phyloP scores from a whole-genome alignment of 2,329 filamentous ascomycete species.

The Aspergillus aculeatinus region DNA sequence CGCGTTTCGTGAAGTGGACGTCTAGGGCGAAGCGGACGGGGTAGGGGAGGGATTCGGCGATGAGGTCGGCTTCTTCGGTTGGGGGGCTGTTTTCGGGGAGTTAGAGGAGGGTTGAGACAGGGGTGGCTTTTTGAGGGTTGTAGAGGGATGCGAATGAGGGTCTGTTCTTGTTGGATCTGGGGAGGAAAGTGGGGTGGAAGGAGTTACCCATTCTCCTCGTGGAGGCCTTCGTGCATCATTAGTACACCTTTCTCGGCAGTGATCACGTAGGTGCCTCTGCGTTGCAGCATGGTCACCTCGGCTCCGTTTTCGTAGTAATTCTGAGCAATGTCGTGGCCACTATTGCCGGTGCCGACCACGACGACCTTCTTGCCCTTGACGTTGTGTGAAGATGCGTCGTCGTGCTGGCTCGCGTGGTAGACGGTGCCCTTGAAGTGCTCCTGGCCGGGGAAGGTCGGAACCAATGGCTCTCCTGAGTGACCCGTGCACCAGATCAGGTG shows the following conservation, averaged over 20 bases:
- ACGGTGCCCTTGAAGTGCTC: conserved; percentile 44
- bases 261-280: conserved; percentile 52
- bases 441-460: conserved; percentile 44
- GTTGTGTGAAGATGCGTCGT: conserved; percentile 38
- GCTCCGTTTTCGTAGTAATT: conserved; percentile 52
- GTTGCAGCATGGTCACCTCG: conserved; percentile 55
- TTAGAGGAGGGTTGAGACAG: background rate
- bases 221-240: conserved; percentile 46
- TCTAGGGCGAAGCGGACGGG: conserved; percentile 50
- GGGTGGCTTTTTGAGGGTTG: background rate
- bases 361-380: conserved; percentile 47
- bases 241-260: conserved; percentile 46
- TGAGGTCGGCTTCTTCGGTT: conserved; percentile 53
- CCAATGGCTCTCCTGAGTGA: conserved; percentile 43
- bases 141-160: background rate
- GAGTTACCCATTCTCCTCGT: conserved; percentile 45
- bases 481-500: conserved; percentile 53
- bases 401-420: conserved; percentile 48
- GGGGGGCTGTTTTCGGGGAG: conserved; percentile 35
- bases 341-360: conserved; percentile 52
- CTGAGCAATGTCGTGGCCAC: conserved; percentile 53
- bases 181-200: background rate
- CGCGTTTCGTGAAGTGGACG: conserved; percentile 43
- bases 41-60: conserved; percentile 48
- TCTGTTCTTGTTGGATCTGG: background rate